A percentile compares a stretch with the other conserved stretches of the same genome.
Conservation (phyloP, 257 asterid genomes). For the Nicotiana paniculata region DNA sequence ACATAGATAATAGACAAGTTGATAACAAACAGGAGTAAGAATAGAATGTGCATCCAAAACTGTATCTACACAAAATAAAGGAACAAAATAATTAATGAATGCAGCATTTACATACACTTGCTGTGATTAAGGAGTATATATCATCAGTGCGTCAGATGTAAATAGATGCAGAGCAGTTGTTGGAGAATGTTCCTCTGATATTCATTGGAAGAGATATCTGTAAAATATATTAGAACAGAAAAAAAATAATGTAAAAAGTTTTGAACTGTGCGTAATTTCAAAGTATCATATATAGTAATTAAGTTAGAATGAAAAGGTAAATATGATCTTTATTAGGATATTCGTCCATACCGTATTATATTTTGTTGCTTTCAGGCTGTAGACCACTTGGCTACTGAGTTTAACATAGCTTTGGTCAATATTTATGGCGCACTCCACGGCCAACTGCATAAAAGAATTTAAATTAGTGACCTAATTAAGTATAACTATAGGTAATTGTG, state of each 20-base stretch:
- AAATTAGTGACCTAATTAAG: too few relatives aligned
- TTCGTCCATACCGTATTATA: constrained; percentile 25
- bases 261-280: too few relatives aligned
- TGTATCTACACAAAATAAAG: neutral
- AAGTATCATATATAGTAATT: too few relatives aligned
- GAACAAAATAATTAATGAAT: neutral
- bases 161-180: constrained; percentile 47
- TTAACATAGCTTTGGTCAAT: constrained; percentile 27
- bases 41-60: neutral
- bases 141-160: constrained; percentile 23
- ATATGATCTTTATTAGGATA: neutral
- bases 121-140: neutral
- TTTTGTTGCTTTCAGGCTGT: constrained; percentile 24
- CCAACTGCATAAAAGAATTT: constrained; percentile 24
- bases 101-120: neutral
- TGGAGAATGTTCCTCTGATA: constrained; percentile 35
- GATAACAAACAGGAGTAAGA: neutral
- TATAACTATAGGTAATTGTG: too few relatives aligned
- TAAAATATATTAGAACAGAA: too few relatives aligned
- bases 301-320: neutral
- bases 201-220: constrained; percentile 55
- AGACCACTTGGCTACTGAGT: constrained; percentile 15
- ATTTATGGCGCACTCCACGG: constrained; percentile 55
- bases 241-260: too few relatives aligned
- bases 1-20: neutral